phyloP scores from a whole-genome alignment of 179 eudicot genomes.

The Corrigiola litoralis region DNA sequence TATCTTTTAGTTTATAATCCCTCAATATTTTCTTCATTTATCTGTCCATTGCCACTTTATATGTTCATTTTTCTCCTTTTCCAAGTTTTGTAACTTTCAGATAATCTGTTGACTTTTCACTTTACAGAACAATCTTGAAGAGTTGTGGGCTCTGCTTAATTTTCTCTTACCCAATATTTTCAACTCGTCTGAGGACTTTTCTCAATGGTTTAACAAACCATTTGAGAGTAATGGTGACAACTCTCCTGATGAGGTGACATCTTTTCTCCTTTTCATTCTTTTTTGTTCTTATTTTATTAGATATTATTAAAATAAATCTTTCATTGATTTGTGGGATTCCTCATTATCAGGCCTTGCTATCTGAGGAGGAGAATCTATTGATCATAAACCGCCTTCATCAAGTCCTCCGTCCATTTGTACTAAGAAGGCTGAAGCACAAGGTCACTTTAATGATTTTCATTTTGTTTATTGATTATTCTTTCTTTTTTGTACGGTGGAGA shows the following conservation, averaged over 20 bases:
- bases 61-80: neutral
- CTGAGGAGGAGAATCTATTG: conserved; percentile 97
- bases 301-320: neutral
- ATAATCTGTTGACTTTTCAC: conserved; percentile 15
- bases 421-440: conserved; percentile 96
- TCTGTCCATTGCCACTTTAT: neutral
- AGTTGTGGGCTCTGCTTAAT: conserved; percentile 97
- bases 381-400: conserved; percentile 98
- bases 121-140: conserved; percentile 90
- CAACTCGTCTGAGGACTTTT: conserved; percentile 91
- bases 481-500: neutral
- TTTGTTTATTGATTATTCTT: neutral
- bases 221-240: conserved; percentile 89
- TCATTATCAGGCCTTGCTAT: conserved; percentile 62
- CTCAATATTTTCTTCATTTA: neutral
- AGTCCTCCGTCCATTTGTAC: conserved; percentile 98
- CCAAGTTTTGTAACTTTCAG: neutral
- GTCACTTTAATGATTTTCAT: conserved; percentile 25
- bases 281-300: neutral
- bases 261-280: neutral
- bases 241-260: conserved; percentile 75
- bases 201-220: conserved; percentile 99
- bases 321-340: neutral
- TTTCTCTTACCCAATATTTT: conserved; percentile 93
- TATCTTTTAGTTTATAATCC: no score